Base-by-base conservation (phyloP, 139 green algal genomes). In the Closterium sp. region DNA sequence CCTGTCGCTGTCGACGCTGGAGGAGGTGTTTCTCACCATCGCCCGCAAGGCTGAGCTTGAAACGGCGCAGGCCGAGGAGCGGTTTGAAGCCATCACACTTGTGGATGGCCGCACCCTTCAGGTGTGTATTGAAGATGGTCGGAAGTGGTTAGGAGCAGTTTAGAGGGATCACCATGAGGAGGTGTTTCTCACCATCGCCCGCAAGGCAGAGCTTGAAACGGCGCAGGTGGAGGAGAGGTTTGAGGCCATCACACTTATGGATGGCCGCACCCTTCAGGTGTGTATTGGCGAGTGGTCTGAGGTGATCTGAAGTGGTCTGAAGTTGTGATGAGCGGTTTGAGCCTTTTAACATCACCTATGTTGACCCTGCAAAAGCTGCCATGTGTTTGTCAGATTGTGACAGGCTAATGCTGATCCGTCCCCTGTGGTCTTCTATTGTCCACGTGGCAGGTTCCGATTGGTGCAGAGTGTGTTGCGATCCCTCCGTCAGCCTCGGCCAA, bases 1-100 rank as follows among this genome's bases (percentile, higher is more conserved):
- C 30, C 34, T 90, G 4, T 93, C 90, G 30, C 32, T 93, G 85
- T 91, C 90, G 2, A 91, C 90, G 10, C 70, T 93, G 70, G 90
- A 93, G 70, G 90, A 92, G 42, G 90, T 92, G n/a, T 92, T 92
- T 38, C 91, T 95, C 31, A 91, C n/a, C 88, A 95, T 95, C 34
- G 90, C 90, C 5, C 11, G 29, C 7, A 22, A 88, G n/a, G 90
- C 93, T 17, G 93, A 95, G 86, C 86, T 94, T 7, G 93, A 95
- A 87, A 86, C 32, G 9, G 73, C 93, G 2, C n/a, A 50, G 0
- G 24, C 30, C 27, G 92, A 93, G 28, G 31, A 27, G 24, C 90
- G 92, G 4, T 95, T 89, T 42, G 92, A 95, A 0, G 27, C 28
- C 27, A 85, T 94, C n/a, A 91, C 89, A 11, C 92, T 94, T 9